Evolutionary conservation across 768 basidiomycete genomes (phyloP).

Genomic region (Phlebiopsis flavidoalba): DNA sequence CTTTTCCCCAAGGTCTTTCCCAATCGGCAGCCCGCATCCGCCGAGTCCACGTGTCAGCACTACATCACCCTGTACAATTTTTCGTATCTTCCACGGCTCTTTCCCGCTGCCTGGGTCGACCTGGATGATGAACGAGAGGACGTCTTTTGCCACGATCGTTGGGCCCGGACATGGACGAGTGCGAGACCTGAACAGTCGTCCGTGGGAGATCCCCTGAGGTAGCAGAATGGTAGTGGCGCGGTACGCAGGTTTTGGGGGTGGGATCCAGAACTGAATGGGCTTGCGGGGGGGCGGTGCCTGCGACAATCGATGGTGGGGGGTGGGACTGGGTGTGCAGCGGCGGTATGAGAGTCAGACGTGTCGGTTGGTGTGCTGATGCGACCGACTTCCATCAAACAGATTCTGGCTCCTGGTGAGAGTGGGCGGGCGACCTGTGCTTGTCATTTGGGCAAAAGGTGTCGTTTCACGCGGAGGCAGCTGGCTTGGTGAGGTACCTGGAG

Average conservation of each 20-base stretch:
- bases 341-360: slow-evolving; percentile 4
- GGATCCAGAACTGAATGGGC: slow-evolving; percentile 16
- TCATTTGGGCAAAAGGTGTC: slow-evolving; percentile 5
- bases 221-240: slow-evolving; percentile 72
- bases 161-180: slow-evolving; percentile 76
- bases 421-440: background rate
- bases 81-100: slow-evolving; percentile 77
- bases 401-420: background rate
- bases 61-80: slow-evolving; percentile 94
- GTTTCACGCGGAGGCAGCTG: slow-evolving; percentile 6
- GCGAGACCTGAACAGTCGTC: slow-evolving; percentile 66
- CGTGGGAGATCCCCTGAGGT: slow-evolving; percentile 65
- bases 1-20: slow-evolving; percentile 69
- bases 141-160: slow-evolving; percentile 92
- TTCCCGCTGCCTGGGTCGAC: slow-evolving; percentile 71
- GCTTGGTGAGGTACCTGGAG: slow-evolving; percentile 28
- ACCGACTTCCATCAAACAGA: background rate
- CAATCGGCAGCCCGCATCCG: slow-evolving; percentile 53
- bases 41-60: slow-evolving; percentile 82
- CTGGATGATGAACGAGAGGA: slow-evolving; percentile 79
- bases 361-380: background rate
- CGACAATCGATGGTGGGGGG: slow-evolving; percentile 22
- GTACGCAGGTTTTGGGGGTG: slow-evolving; percentile 40
- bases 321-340: slow-evolving; percentile 7
- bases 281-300: slow-evolving; percentile 18